Percentiles rank a stretch among this genome's conserved stretches.
Evolutionary conservation across 2,329 filamentous ascomycete species (phyloP).

Genomic region (Pyrenophora seminiperda): DNA sequence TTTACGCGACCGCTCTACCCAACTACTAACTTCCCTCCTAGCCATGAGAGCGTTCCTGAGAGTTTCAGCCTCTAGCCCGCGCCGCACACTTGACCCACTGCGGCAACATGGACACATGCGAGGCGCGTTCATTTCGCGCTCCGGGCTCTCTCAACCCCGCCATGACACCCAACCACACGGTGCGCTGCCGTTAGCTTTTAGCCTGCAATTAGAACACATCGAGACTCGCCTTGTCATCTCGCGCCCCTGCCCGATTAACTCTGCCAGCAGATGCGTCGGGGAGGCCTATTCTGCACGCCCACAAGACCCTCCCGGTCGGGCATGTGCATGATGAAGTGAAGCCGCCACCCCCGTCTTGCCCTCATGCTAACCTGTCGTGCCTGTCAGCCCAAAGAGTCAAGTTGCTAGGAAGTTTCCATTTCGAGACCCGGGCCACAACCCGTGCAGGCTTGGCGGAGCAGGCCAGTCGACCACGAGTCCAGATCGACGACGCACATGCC

Average conservation of each 20-base stretch:
- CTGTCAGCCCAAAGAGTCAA: slow-evolving; percentile 8
- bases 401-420: slow-evolving; percentile 6
- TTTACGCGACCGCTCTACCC: too few relatives aligned
- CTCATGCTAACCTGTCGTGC: slow-evolving; percentile 5
- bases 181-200: slow-evolving; percentile 27
- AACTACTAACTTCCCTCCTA: slow-evolving; percentile 18
- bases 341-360: background rate
- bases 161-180: slow-evolving; percentile 30
- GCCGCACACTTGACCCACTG: slow-evolving; percentile 24
- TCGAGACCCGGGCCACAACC: slow-evolving; percentile 11
- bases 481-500: slow-evolving; percentile 23
- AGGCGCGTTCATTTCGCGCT: slow-evolving; percentile 31
- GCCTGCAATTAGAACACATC: slow-evolving; percentile 18
- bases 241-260: background rate
- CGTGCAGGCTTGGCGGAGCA: slow-evolving; percentile 25
- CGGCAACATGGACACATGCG: slow-evolving; percentile 17
- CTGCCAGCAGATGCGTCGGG: slow-evolving; percentile 5
- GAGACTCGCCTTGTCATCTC: background rate
- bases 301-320: background rate
- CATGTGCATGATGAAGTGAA: slow-evolving; percentile 12
- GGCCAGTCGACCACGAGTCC: slow-evolving; percentile 22
- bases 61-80: slow-evolving; percentile 38
- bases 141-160: slow-evolving; percentile 20
- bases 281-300: background rate
- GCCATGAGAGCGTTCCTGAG: slow-evolving; percentile 20